Percentiles rank a stretch among this genome's conserved stretches.
Evolutionary conservation across 129 eudicot species (phyloP).

Genomic region (Centella asiatica): DNA sequence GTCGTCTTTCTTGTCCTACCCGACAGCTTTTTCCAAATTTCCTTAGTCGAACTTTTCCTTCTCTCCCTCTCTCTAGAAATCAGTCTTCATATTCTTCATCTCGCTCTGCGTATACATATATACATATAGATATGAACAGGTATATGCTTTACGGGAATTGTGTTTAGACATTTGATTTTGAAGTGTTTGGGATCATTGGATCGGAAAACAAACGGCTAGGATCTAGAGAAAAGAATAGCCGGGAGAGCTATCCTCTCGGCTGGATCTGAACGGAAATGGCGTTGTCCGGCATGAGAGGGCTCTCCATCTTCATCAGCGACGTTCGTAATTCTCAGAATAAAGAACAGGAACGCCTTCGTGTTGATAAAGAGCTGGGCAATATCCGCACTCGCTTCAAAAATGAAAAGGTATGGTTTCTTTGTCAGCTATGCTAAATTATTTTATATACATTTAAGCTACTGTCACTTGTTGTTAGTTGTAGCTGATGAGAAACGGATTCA

Average conservation of each 20-base stretch:
- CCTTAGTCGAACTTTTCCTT: slow-evolving; percentile 7
- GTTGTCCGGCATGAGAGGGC: slow-evolving; percentile 95
- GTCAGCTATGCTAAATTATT: neutral
- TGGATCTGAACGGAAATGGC: slow-evolving; percentile 74
- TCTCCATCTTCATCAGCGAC: slow-evolving; percentile 90
- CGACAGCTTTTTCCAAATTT: slow-evolving; percentile 40
- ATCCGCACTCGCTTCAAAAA: slow-evolving; percentile 86
- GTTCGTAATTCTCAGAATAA: slow-evolving; percentile 93
- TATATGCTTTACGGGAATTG: neutral
- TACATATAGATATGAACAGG: neutral
- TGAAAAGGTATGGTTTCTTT: slow-evolving; percentile 59
- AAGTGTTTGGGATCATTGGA: slow-evolving; percentile 5
- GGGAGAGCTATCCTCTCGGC: slow-evolving; percentile 17
- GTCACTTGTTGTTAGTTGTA: neutral
- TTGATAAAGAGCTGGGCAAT: slow-evolving; percentile 93
- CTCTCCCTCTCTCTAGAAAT: slow-evolving; percentile 1
- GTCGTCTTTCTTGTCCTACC: neutral
- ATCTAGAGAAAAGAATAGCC: slow-evolving; percentile 30
- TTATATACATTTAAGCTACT: too few relatives aligned
- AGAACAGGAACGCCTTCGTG: slow-evolving; percentile 91
- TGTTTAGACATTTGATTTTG: neutral
- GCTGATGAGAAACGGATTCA: neutral
- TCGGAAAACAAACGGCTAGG: slow-evolving; percentile 27
- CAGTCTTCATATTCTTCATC: too few relatives aligned
- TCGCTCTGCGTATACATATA: too few relatives aligned